These are phyloP conservation scores for Pelomyxa schiedti DNA, from an alignment of 78 protist species.

Conservation along the genomic window DNA sequence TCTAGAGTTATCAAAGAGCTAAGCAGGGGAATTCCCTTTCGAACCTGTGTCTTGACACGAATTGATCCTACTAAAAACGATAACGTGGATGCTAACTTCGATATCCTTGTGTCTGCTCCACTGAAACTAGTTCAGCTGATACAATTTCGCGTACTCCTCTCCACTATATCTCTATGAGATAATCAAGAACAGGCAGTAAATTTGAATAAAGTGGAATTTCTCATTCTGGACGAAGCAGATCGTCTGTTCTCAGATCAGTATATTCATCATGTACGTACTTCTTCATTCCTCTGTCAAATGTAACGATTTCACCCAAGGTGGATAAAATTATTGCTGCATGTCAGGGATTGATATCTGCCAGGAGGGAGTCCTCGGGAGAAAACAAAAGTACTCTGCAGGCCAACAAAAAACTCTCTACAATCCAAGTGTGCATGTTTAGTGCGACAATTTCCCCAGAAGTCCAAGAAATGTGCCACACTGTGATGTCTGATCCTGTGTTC, in stretches of 20 bases:
- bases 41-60: conserved; percentile 24
- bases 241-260: conserved; percentile 59
- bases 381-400: neutral
- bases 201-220: conserved; percentile 38
- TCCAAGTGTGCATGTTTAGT: conserved; percentile 33
- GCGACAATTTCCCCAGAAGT: conserved; percentile 64
- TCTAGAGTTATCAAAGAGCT: conserved; percentile 15
- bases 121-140: conserved; percentile 47
- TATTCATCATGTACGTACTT: too few relatives aligned
- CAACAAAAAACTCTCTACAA: neutral
- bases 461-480: conserved; percentile 57
- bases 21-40: conserved; percentile 14
- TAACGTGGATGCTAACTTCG: neutral
- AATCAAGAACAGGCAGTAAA: too few relatives aligned
- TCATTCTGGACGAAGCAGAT: conserved; percentile 86
- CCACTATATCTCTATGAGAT: too few relatives aligned
- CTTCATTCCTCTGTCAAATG: too few relatives aligned
- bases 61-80: neutral
- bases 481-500: conserved; percentile 53
- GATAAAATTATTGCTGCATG: conserved; percentile 36
- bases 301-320: too few relatives aligned
- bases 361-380: conserved; percentile 7
- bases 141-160: conserved; percentile 3
- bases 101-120: conserved; percentile 70
- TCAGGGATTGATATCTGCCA: too few relatives aligned